Base-by-base conservation (phyloP, 768 basidiomycete species). In the Collybia nuda region DNA sequence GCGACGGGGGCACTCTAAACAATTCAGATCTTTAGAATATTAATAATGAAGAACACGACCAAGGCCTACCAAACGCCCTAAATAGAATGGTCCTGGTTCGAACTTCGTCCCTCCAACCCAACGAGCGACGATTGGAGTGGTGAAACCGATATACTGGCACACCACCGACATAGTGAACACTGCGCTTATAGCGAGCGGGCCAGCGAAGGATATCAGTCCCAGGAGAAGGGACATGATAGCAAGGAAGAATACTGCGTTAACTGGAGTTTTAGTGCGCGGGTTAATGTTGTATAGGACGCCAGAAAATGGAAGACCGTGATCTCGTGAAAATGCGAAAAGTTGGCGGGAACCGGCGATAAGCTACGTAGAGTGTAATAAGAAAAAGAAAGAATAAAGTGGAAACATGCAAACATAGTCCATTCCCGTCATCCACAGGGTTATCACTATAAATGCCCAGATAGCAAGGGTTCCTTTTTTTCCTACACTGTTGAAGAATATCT, bases 231-330 rank as follows among this genome's bases (percentile, higher is more conserved):
- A 58, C 15, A 65, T 41, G 3, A 59, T 41, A 5, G 68, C 74
- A 2, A 71, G 65, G 51, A 78, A 79, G 79, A 80, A 84, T 22
- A 84, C 84, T 3, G 80, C 76, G 59, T 82, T 77, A 18, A 82
- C 76, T 0, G 84, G 85, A 7, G 82, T 80, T 24, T 71, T 67
- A 3, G 79, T 83, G 50, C 60, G 69, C 3, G 55, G 48, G 59
- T 84, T 79, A 67, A 86, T 75, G 54, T 76, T 70, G 56, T 84
- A 84, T n/a, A 85, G 69, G 49, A 67, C 74, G 3, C 56, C 56
- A 1, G 85, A 85, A 41, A 82, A 67, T 1, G 85, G 84, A 6
- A 86, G 77, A 2, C 79, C 84, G 23, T 82, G 81, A 54, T 86
- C 84, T 7, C 62, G 58, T 17, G 60, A 58, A 51, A 63, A 63